Evolutionary conservation across 768 basidiomycete genomes (phyloP).

Genomic region (Leccinum olivaceopallidum): DNA sequence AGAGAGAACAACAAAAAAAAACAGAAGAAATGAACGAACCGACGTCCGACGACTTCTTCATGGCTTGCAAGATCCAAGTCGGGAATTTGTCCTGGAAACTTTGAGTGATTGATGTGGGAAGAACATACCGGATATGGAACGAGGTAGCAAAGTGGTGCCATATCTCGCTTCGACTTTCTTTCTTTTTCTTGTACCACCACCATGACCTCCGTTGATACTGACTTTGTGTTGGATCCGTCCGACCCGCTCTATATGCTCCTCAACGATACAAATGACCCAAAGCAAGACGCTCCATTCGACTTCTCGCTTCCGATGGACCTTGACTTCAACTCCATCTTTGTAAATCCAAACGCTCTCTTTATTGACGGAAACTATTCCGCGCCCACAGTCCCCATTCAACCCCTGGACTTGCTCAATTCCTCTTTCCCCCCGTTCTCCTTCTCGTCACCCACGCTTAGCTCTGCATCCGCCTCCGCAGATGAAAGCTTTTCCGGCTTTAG

Average conservation of each 20-base stretch:
- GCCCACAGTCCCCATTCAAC: conserved; percentile 24
- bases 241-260: conserved; percentile 63
- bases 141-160: conserved; percentile 27
- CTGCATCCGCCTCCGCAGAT: conserved; percentile 33
- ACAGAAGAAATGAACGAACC: conserved; percentile 15
- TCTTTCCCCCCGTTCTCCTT: conserved; percentile 47
- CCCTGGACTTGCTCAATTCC: conserved; percentile 28
- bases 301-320: conserved; percentile 54
- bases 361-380: conserved; percentile 32
- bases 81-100: not conserved
- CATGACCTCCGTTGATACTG: conserved; percentile 30
- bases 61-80: conserved; percentile 2
- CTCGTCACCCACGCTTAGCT: conserved; percentile 36
- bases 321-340: conserved; percentile 58
- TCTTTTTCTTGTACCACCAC: not conserved
- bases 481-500: conserved; percentile 26
- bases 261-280: conserved; percentile 40
- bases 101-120: conserved; percentile 25
- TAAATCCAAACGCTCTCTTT: conserved; percentile 68
- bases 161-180: conserved; percentile 1
- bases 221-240: conserved; percentile 51
- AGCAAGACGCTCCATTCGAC: conserved; percentile 39
- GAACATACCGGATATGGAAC: conserved; percentile 16
- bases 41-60: conserved; percentile 17
- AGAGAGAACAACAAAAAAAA: too few relatives aligned